These are phyloP conservation scores for Trichoderma sp. DNA, from an alignment of 2,329 filamentous ascomycete genomes.

Conservation along the genomic window DNA sequence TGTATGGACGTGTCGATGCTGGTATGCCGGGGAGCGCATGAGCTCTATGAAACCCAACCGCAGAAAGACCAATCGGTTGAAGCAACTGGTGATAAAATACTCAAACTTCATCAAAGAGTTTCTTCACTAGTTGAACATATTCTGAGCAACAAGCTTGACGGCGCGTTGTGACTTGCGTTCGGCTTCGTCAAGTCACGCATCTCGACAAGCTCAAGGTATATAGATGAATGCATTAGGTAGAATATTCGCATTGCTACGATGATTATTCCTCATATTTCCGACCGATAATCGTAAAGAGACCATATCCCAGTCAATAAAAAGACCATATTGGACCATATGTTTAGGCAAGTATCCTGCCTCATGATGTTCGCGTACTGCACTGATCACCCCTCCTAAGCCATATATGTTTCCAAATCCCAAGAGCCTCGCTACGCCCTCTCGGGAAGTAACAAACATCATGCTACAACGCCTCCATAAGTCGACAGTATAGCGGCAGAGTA, in stretches of 20 bases:
- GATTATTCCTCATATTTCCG: background rate
- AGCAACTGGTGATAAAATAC: too few species aligned
- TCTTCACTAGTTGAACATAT: too few species aligned
- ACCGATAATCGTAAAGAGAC: background rate
- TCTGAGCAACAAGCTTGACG: too few species aligned
- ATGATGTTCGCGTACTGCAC: background rate
- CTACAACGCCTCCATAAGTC: background rate
- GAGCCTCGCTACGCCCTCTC: background rate
- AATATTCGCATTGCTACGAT: background rate
- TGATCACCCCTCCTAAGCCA: background rate
- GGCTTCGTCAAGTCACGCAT: background rate
- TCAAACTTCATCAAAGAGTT: too few species aligned
- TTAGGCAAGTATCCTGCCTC: slow-evolving; percentile 7
- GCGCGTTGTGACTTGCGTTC: background rate
- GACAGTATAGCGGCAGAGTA: background rate
- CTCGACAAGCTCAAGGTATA: background rate
- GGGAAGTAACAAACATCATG: background rate
- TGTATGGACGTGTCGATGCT: too few species aligned
- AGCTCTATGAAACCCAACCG: too few species aligned
- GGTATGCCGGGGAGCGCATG: too few species aligned
- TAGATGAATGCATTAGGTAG: background rate
- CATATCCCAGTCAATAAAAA: background rate
- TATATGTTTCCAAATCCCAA: slow-evolving; percentile 12
- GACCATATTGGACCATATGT: background rate
- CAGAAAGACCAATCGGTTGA: too few species aligned